Evolutionary conservation across 1,139 yeast genomes (phyloP), one percentile per base, ranked within the genome.

Genomic region (Pneumocystis wakefieldiae): DNA sequence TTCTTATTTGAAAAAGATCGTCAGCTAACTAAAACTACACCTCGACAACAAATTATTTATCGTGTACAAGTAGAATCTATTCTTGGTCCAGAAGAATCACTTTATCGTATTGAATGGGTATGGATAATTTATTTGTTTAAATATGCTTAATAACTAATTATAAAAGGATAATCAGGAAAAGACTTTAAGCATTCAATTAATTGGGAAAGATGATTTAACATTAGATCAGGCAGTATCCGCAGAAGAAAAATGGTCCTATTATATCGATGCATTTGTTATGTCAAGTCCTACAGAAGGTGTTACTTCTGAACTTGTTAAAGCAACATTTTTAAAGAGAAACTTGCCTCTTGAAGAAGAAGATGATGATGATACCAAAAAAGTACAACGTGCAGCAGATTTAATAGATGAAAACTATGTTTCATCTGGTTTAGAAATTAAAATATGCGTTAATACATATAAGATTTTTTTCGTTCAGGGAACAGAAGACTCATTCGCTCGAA

Each of bases 231-330:
- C 86, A 41, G 83, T 83, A 70, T 81, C 83, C 39, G 82, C 83
- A 2, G 92, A 87, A 70, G 95, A 88, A 67, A 82, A 81, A 69
- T 94, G 96, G 86, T 91, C 89, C 73, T 91, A 92, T 74, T 92
- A 94, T 72, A 81, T 92, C 63, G 92, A 97, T 0, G 87, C 95
- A 61, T 92, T 86, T 74, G 82, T 92, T 61, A 86, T 92, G 88
- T 86, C 96, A 6, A 95, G 89, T 70, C 97, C 98, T 57, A 92
- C 99, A 1, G 98, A 92, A 74, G 97, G 97, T 39, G 87, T 94
- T 29, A 85, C 91, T n/a, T 83, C 88, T n/a, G 83, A 87, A 41
- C 83, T 82, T 67, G 79, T 89, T 64, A 80, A 79, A 66, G 78
- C 86, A 76, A 95, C 96, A 61, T 87, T 88, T 73, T 76, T 86